Conservation (phyloP, 805 yeast species). For the Tetrapisispora fleetii region DNA sequence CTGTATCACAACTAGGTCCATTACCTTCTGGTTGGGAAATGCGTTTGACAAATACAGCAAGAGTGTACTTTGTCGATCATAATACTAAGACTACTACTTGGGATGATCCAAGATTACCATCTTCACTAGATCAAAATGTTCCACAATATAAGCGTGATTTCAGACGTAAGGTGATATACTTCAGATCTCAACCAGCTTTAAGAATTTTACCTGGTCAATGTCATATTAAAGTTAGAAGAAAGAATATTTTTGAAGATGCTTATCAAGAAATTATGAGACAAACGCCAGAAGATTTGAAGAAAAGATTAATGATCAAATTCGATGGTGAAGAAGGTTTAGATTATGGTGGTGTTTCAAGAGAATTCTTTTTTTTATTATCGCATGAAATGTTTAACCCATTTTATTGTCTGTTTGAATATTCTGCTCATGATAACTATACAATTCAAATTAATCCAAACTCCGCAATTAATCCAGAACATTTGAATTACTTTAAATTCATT, state of each 20-base stretch:
- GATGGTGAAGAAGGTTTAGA: constrained; percentile 99
- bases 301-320: constrained; percentile 93
- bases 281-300: constrained; percentile 95
- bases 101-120: constrained; percentile 99
- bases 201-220: constrained; percentile 98
- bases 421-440: constrained; percentile 96
- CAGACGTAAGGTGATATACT: constrained; percentile 92
- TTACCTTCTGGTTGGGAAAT: constrained; percentile 99
- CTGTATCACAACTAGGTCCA: constrained; percentile 95
- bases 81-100: constrained; percentile 98
- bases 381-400: constrained; percentile 99
- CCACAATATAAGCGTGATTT: constrained; percentile 99
- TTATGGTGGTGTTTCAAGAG: constrained; percentile 98
- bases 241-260: constrained; percentile 92
- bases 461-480: constrained; percentile 94
- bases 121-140: constrained; percentile 93
- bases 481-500: constrained; percentile 94
- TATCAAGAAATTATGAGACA: constrained; percentile 98
- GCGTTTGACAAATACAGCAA: constrained; percentile 97
- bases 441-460: constrained; percentile 96
- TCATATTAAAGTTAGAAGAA: constrained; percentile 94
- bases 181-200: constrained; percentile 96
- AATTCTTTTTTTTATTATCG: constrained; percentile 88
- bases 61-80: constrained; percentile 98
- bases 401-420: constrained; percentile 92